phyloP scores from a whole-genome alignment of 176 grass and related monocot genomes.

The Puccinellia tenuiflora region DNA sequence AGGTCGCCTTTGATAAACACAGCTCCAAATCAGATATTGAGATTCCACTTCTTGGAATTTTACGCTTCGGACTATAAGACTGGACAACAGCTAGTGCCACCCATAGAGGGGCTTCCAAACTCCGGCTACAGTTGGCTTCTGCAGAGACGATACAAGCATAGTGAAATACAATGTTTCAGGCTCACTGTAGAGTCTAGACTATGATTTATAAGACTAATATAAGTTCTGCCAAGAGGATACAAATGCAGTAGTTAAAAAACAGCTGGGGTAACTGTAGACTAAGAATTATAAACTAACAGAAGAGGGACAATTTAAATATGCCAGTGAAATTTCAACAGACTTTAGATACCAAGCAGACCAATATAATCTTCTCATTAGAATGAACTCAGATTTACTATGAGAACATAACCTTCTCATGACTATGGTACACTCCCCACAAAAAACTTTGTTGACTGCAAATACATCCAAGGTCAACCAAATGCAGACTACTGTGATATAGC shows the following conservation, averaged over 20 bases:
- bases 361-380: not conserved
- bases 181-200: not conserved
- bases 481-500: not conserved
- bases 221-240: conserved; percentile 31
- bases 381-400: not conserved
- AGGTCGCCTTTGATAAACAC: conserved; percentile 80
- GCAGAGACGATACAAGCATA: conserved; percentile 26
- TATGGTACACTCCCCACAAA: not conserved
- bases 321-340: not conserved
- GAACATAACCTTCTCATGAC: not conserved
- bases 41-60: conserved; percentile 80
- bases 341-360: not conserved
- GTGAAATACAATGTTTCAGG: not conserved
- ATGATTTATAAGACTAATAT: not conserved
- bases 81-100: conserved; percentile 79
- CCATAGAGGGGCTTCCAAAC: conserved; percentile 54
- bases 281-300: not conserved
- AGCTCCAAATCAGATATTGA: conserved; percentile 73
- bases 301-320: not conserved
- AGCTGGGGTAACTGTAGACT: not conserved
- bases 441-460: not conserved
- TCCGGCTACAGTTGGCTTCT: conserved; percentile 41
- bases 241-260: conserved; percentile 4
- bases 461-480: not conserved
- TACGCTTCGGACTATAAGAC: conserved; percentile 82